phyloP scores from a whole-genome alignment of 2,329 filamentous ascomycete species.

The Penicillium sp. region DNA sequence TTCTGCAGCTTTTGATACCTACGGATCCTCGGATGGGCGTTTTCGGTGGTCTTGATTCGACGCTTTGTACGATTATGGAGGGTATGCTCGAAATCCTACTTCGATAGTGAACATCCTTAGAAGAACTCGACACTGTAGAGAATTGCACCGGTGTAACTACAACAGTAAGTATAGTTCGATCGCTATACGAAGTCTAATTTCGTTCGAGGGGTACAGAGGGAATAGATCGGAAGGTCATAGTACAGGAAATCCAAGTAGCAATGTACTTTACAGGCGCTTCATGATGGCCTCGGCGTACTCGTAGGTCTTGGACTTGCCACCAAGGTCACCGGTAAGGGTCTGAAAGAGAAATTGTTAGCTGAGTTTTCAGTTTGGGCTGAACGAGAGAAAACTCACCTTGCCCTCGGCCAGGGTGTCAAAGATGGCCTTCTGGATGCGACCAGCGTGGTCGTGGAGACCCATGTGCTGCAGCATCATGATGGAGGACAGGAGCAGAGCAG shows the following conservation, averaged over 20 bases:
- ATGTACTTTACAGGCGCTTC: conserved; percentile 49
- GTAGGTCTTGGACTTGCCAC: conserved; percentile 90
- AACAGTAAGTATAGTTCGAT: conserved; percentile 36
- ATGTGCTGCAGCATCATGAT: conserved; percentile 99
- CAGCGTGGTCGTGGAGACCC: conserved; percentile 78
- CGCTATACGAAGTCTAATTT: conserved; percentile 36
- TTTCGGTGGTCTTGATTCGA: not conserved
- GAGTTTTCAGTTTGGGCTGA: not conserved
- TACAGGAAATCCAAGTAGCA: conserved; percentile 29
- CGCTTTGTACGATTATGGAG: not conserved
- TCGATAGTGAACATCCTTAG: not conserved
- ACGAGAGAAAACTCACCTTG: conserved; percentile 56
- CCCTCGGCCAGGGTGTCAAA: conserved; percentile 94
- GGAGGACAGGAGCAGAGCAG: conserved; percentile 86
- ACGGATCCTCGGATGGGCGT: conserved; percentile 12
- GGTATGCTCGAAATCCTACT: not conserved
- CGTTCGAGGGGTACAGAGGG: conserved; percentile 34
- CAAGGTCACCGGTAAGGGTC: conserved; percentile 88
- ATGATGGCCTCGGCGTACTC: conserved; percentile 95
- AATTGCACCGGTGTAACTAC: conserved; percentile 24
- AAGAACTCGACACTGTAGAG: not conserved
- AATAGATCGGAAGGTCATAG: conserved; percentile 34
- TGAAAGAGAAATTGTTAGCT: conserved; percentile 28
- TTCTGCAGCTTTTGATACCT: conserved; percentile 26
- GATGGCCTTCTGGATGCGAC: conserved; percentile 86